Percentiles rank a stretch among this genome's conserved stretches.
Evolutionary conservation across 2,329 filamentous ascomycete genomes (phyloP).

Genomic region (Fusarium fracticaudum): DNA sequence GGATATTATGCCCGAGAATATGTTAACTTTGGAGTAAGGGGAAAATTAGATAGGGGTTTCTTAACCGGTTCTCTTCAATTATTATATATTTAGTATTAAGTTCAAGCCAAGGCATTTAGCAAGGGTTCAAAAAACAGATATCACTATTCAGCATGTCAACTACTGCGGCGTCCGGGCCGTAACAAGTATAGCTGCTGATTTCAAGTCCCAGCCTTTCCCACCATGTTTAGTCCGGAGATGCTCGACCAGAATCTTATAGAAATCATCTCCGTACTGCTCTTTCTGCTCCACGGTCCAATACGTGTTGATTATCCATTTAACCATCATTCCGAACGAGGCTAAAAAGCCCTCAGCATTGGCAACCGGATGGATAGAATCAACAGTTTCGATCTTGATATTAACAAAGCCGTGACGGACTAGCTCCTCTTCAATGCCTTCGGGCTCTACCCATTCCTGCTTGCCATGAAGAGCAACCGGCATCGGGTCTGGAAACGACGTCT

Average conservation of each 20-base stretch:
- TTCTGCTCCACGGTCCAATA: neutral
- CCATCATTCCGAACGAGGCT: neutral
- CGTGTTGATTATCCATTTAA: neutral
- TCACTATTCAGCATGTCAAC: neutral
- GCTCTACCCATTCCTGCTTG: accelerated
- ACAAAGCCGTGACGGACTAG: accelerated
- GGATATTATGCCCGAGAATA: constrained; percentile 33
- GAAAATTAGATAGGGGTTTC: neutral
- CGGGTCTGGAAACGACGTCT: neutral
- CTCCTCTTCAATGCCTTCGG: neutral
- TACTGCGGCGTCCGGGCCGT: neutral
- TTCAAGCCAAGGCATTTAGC: accelerated
- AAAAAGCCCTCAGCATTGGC: neutral
- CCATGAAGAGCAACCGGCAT: neutral
- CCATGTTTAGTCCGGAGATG: neutral
- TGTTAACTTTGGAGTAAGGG: constrained; percentile 27
- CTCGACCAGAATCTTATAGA: neutral
- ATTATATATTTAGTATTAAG: neutral
- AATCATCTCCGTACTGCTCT: neutral
- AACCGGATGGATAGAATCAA: neutral
- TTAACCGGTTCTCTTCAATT: accelerated
- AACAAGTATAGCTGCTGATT: neutral
- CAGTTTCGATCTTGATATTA: neutral
- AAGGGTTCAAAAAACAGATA: accelerated
- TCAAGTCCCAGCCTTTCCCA: neutral